Conservation (phyloP, 495 filamentous ascomycete genomes). For the Aspergillus homomorphus region DNA sequence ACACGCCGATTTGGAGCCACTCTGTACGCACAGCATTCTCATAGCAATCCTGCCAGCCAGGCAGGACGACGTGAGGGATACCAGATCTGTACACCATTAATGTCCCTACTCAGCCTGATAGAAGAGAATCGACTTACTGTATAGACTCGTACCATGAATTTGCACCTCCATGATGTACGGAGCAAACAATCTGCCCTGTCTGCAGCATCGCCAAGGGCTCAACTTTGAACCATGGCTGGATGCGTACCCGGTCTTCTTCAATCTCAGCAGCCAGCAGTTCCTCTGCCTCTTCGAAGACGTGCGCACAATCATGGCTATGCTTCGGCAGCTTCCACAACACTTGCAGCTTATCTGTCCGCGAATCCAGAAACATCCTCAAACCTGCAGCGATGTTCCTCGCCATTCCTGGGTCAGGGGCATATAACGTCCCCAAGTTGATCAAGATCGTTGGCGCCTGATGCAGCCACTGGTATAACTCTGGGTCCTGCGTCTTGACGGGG, state of each 20-base stretch:
- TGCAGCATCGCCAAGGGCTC: conserved; percentile 41
- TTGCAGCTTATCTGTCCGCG: conserved; percentile 26
- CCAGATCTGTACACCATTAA: conserved; percentile 29
- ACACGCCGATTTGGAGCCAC: conserved; percentile 44
- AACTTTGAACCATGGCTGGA: conserved; percentile 39
- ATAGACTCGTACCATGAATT: conserved; percentile 48
- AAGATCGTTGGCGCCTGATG: conserved; percentile 38
- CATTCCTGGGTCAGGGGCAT: conserved; percentile 26
- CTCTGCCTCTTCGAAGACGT: conserved; percentile 19
- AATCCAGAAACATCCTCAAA: conserved; percentile 22
- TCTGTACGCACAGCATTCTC: conserved; percentile 42
- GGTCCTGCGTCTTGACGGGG: conserved; percentile 29
- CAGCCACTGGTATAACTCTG: conserved; percentile 41
- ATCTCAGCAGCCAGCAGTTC: conserved; percentile 21
- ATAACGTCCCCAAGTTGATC: conserved; percentile 43
- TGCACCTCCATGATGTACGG: conserved; percentile 48
- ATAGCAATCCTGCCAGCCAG: conserved; percentile 46
- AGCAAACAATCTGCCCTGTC: conserved; percentile 36
- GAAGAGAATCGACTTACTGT: conserved; percentile 29
- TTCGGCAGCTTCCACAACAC: conserved; percentile 44
- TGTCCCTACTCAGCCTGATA: not conserved
- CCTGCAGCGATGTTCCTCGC: conserved; percentile 29
- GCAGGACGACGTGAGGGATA: conserved; percentile 46
- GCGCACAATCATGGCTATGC: conserved; percentile 3
- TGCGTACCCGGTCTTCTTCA: conserved; percentile 25